Evolutionary conservation across 208 protist species (phyloP), one percentile per base, ranked within the genome.

Genomic region (Trypanosoma rangeli): DNA sequence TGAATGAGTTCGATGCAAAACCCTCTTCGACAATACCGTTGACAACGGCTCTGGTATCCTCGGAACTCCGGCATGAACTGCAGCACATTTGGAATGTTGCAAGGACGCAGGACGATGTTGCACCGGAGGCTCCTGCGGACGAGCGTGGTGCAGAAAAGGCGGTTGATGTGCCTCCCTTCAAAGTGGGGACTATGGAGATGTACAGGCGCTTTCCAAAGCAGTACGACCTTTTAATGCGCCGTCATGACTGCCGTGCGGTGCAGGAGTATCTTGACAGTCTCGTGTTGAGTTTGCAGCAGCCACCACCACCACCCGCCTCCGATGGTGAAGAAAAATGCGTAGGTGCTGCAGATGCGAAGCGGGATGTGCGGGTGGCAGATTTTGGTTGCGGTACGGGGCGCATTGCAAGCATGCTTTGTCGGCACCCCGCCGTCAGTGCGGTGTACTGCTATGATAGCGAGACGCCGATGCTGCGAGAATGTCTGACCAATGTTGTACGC

Each of bases 371-470:
- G 10, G 86, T 94, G 10, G 79, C 76, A 8, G 90, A 95, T 63
- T 80, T 95, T 59, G 90, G 90, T 28, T 95, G 90, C 65, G 90
- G 90, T 18, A 95, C 90, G 0, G 90, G 90, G 4, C 84, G 90
- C 18, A 86, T 95, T 24, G 82, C 73, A 59, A 53, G 53, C 39
- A 90, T 93, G 75, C 42, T 89, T 5, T 70, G 48, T n/a, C 74
- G 70, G 54, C 82, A 90, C 64, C 58, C 64, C 5, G 70, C 85
- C 4, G 83, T 93, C 31, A 42, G 60, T 37, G 68, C 68, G 37
- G 44, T 95, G 35, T 92, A 87, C 74, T 86, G 80, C 24, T 95
- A 95, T 64, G 90, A 95, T 65, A 69, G 68, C 56, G 90, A 87
- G 72, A 39, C 65, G 33, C 57, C 83, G 16, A 95, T 95, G 90